phyloP scores from a whole-genome alignment of 2,329 filamentous ascomycete genomes.

The Talaromyces sp. region DNA sequence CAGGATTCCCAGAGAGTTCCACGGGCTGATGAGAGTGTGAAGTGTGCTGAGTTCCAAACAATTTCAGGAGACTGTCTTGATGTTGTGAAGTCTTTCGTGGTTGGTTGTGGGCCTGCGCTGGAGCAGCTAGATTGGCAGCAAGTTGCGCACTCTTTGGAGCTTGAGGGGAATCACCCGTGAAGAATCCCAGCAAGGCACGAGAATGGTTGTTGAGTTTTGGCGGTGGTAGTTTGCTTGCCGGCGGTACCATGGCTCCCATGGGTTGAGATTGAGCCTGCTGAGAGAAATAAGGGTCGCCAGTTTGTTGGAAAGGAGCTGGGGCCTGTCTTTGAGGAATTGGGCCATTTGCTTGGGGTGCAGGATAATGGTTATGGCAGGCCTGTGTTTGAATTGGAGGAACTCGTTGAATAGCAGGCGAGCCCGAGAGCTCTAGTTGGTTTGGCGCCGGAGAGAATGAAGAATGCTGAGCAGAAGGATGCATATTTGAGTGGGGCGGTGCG shows the following conservation, averaged over 20 bases:
- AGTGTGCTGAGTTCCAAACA: slow-evolving; percentile 33
- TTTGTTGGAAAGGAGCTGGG: slow-evolving; percentile 50
- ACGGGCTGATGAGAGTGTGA: slow-evolving; percentile 23
- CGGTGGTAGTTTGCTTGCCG: slow-evolving; percentile 60
- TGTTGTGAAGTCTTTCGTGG: slow-evolving; percentile 37
- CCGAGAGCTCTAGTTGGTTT: slow-evolving; percentile 23
- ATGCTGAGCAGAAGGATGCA: slow-evolving; percentile 14
- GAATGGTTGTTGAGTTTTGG: slow-evolving; percentile 62
- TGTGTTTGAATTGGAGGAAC: slow-evolving; percentile 28
- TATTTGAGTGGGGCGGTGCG: slow-evolving; percentile 11
- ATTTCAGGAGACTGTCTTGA: slow-evolving; percentile 40
- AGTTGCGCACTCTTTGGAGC: slow-evolving; percentile 26
- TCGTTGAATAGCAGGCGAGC: slow-evolving; percentile 23
- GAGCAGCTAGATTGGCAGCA: slow-evolving; percentile 17
- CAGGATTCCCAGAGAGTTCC: slow-evolving; percentile 5
- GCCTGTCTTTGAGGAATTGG: slow-evolving; percentile 26
- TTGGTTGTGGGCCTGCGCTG: slow-evolving; percentile 12
- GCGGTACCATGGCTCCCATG: slow-evolving; percentile 54
- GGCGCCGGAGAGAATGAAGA: slow-evolving; percentile 10
- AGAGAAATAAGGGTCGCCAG: slow-evolving; percentile 50
- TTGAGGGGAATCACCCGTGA: slow-evolving; percentile 48
- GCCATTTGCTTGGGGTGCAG: slow-evolving; percentile 16
- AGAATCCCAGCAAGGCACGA: slow-evolving; percentile 60
- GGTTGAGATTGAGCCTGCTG: slow-evolving; percentile 38
- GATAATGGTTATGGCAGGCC: slow-evolving; percentile 22